phyloP scores from a whole-genome alignment of 208 protist genomes.

The Blechomonas ayalai region DNA sequence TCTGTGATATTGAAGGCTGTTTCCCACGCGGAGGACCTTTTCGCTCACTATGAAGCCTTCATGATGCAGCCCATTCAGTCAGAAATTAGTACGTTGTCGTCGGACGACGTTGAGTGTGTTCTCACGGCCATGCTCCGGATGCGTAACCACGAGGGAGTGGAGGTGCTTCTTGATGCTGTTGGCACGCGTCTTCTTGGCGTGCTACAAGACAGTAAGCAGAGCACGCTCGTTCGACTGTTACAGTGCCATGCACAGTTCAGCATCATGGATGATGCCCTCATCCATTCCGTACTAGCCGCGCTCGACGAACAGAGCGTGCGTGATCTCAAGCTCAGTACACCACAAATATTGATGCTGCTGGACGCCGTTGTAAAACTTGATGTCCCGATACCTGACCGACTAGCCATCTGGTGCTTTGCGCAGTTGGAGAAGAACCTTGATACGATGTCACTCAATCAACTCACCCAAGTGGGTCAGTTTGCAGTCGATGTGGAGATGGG shows the following conservation, averaged over 20 bases:
- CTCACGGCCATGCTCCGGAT: constrained; percentile 44
- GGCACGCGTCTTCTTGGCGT: constrained; percentile 52
- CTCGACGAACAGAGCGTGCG: constrained; percentile 53
- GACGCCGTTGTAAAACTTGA: constrained; percentile 39
- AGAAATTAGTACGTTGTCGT: constrained; percentile 48
- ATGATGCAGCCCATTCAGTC: constrained; percentile 29
- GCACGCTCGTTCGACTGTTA: constrained; percentile 68
- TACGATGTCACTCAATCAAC: constrained; percentile 30
- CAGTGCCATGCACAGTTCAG: constrained; percentile 65
- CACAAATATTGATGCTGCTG: constrained; percentile 59
- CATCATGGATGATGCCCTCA: constrained; percentile 42
- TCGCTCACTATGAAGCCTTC: constrained; percentile 34
- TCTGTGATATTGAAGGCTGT: constrained; percentile 72
- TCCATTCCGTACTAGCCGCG: constrained; percentile 16
- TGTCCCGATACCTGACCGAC: constrained; percentile 29
- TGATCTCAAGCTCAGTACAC: constrained; percentile 43
- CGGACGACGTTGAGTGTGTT: constrained; percentile 73
- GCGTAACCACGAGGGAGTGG: constrained; percentile 21
- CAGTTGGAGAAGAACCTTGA: constrained; percentile 49
- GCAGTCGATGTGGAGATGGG: constrained; percentile 77
- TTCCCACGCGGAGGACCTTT: constrained; percentile 23
- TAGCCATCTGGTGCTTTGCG: constrained; percentile 47
- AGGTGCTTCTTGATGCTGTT: constrained; percentile 67
- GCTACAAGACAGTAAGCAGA: constrained; percentile 58
- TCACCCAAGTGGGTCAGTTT: constrained; percentile 45